phyloP scores from a whole-genome alignment of 2,329 filamentous ascomycete genomes.

The Fusarium falciforme region DNA sequence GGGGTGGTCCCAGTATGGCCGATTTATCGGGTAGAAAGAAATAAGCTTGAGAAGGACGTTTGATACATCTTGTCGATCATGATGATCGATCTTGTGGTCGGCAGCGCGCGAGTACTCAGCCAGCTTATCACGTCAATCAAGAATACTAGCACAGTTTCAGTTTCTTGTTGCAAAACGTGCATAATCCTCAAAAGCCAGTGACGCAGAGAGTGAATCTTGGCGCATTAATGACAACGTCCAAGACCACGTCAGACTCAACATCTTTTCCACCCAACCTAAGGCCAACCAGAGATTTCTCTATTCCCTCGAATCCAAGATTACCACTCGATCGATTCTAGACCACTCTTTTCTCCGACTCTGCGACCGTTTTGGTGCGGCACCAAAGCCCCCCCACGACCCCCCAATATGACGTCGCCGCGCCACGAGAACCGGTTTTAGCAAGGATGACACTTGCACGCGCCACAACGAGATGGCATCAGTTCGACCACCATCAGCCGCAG shows the following conservation, averaged over 20 bases:
- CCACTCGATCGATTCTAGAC: neutral
- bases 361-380: conserved; percentile 13
- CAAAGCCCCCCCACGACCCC: neutral
- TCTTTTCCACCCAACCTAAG: neutral
- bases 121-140: neutral
- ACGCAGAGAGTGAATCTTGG: neutral
- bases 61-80: conserved; percentile 3
- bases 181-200: neutral
- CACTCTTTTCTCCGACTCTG: neutral
- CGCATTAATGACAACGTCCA: neutral
- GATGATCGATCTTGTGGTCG: neutral
- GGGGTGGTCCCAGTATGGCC: conserved; percentile 47
- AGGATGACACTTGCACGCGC: conserved; percentile 32
- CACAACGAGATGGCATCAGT: conserved; percentile 40
- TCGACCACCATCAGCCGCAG: conserved; percentile 25
- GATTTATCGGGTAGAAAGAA: conserved; percentile 32
- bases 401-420: conserved; percentile 37
- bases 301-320: neutral
- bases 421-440: conserved; percentile 41
- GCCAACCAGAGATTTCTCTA: neutral
- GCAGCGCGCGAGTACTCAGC: neutral
- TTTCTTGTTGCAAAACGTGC: neutral
- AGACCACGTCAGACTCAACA: neutral
- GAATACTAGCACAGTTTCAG: neutral
- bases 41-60: neutral